Percentiles rank a stretch among this genome's conserved stretches.
Evolutionary conservation across 768 basidiomycete species (phyloP).

Genomic region (Termitomyces sp.): DNA sequence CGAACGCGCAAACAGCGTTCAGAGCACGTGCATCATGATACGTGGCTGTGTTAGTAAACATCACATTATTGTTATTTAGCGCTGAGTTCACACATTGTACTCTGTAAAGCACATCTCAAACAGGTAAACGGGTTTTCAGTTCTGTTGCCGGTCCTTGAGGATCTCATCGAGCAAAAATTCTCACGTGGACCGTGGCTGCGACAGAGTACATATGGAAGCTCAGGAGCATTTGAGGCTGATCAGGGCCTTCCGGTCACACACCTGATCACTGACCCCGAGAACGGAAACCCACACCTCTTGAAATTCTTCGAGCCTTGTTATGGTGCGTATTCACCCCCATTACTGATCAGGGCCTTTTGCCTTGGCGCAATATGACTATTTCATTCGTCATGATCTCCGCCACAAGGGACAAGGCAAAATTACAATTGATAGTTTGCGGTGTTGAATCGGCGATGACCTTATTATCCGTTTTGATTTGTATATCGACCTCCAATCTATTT

Average conservation of each 20-base stretch:
- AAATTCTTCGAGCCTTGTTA: not conserved
- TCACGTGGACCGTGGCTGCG: conserved; percentile 1
- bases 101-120: not conserved
- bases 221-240: conserved; percentile 6
- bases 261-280: conserved; percentile 3
- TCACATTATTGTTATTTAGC: not conserved
- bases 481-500: not conserved
- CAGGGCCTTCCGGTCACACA: conserved; percentile 7
- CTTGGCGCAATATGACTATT: not conserved
- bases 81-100: not conserved
- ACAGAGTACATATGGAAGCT: not conserved
- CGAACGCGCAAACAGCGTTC: conserved; percentile 13
- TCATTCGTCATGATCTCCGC: not conserved
- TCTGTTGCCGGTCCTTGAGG: conserved; percentile 1
- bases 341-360: not conserved
- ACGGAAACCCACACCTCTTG: not conserved
- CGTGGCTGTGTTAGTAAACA: conserved; percentile 5
- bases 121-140: not conserved
- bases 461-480: not conserved
- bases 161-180: not conserved
- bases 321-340: not conserved
- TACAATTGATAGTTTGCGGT: not conserved
- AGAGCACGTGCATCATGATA: conserved; percentile 1
- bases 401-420: not conserved
- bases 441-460: not conserved